Evolutionary conservation across 805 yeast genomes (phyloP), one percentile per base, ranked within the genome.

Genomic region (Saccharomycopsis fibuligera): DNA sequence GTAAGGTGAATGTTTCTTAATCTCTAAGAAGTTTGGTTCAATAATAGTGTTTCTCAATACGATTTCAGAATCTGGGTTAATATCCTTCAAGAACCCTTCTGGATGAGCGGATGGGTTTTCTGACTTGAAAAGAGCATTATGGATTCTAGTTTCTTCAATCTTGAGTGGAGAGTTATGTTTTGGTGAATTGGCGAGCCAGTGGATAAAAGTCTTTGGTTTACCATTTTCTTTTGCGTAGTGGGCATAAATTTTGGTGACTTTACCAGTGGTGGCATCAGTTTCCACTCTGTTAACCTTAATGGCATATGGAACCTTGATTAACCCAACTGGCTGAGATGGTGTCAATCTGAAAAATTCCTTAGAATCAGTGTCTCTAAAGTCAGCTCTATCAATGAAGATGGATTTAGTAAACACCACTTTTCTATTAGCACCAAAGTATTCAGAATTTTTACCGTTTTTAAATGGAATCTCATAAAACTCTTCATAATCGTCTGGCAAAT

Each of bases 181-280:
- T 29, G 70, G 68, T 21, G 81, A 71, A 54, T 79, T 79, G 45
- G 96, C 95, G 45, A 93, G 81, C 99, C 99, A 93, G 69, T 93
- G 99, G 61, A 93, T 89, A 63, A 74, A 93, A 8, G 99, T 90
- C 78, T 91, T 93, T 62, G 99, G 99, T 63, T 86, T 88, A 65
- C 73, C 76, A 56, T 71, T 71, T 44, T 65, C 68, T 48, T 68
- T 69, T 14, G 63, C 62, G 62, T 91, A 93, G 59, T 82, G 77
- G 44, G 85, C 96, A 57, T 83, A 81, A 50, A 93, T 78, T 66
- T 77, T 79, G 19, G 70, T 70, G 46, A 90, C 78, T 42, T 76
- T 70, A 19, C 96, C 96, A 14, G 67, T 55, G 0, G 64, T 57
- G 38, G 66, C 72, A 57, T 83, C 82, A 58, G 72, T 79, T 55